Percentiles rank a stretch among this genome's conserved stretches.
Conservation (phyloP, 805 yeast species). For the Ogataea wickerhamii region DNA sequence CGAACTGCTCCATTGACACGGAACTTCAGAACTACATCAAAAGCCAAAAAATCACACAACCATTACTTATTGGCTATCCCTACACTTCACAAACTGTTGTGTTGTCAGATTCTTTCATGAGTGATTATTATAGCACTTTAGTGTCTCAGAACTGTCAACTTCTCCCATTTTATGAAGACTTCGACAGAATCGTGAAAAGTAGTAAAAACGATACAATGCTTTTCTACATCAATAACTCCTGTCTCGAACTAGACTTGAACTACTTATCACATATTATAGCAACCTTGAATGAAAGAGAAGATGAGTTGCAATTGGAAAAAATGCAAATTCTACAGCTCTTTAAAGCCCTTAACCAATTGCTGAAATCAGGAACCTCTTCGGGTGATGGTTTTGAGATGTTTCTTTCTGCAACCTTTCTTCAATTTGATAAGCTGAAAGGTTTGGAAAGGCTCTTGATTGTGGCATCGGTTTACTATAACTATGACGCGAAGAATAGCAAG, state of each 20-base stretch:
- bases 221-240: conserved; percentile 14
- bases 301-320: conserved; percentile 23
- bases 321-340: conserved; percentile 25
- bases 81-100: conserved; percentile 18
- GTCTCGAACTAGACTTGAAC: conserved; percentile 21
- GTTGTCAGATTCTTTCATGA: conserved; percentile 16
- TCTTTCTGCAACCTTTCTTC: conserved; percentile 7
- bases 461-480: conserved; percentile 15
- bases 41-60: conserved; percentile 24
- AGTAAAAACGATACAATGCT: conserved; percentile 2
- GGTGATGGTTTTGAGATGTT: conserved; percentile 12
- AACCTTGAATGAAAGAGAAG: conserved; percentile 20
- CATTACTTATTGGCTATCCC: conserved; percentile 26
- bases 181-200: conserved; percentile 1
- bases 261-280: conserved; percentile 21
- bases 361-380: conserved; percentile 12
- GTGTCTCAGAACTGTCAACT: conserved; percentile 23
- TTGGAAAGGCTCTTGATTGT: conserved; percentile 18
- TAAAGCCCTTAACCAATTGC: conserved; percentile 23
- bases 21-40: conserved; percentile 25
- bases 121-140: conserved; percentile 18
- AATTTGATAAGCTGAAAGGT: conserved; percentile 8
- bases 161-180: conserved; percentile 4
- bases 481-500: conserved; percentile 11
- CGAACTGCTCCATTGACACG: conserved; percentile 9